Evolutionary conservation across 1,284 basidiomycete species (phyloP), one percentile per base, ranked within the genome.

Genomic region (Pyrrhoderma lamaoense): DNA sequence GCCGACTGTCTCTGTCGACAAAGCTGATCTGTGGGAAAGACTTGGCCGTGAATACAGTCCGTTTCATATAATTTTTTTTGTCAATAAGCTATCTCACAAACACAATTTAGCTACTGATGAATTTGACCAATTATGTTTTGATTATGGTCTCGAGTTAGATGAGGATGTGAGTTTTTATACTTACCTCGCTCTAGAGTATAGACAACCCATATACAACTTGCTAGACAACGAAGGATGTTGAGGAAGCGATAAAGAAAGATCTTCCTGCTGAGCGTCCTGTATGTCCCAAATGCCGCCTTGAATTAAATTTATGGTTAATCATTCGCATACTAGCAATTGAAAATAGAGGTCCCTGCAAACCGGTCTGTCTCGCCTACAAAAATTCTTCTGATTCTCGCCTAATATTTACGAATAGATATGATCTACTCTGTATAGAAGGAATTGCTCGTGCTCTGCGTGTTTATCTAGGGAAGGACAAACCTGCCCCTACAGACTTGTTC

Each of bases 261-360:
- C 74, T 90, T 54, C 86, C 89, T 42, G 78, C 86, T 34, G 87
- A 88, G 61, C 80, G 87, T 60, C 89, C 91, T 21, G 89, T 89
- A 62, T 60, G 81, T 67, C 38, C 21, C 8, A 21, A 31, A 39
- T 23, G 36, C 45, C 19, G 42, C 39, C 40, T 39, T 27, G 16
- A 16, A 45, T 25, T 39, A 43, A 25, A 42, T 42, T 23, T 11
- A 47, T 13, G 16, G 9, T 46, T 54, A 25, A 56, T 45, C 27
- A 38, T 35, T 14, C 9, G 14, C 38, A 50, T 21, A 61, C 8
- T 18, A 94, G 82, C 88, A 95, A 87, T 75, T 99, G 60, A 99
- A 99, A 80, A 97, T 99, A 62, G 95, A 99, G 69, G 82, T 97
- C 49, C 95, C 96, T 27, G 96, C 96, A 22, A 99, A 97, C 67